phyloP scores from a whole-genome alignment of 2,329 filamentous ascomycete genomes.

The Colletotrichum sp. region DNA sequence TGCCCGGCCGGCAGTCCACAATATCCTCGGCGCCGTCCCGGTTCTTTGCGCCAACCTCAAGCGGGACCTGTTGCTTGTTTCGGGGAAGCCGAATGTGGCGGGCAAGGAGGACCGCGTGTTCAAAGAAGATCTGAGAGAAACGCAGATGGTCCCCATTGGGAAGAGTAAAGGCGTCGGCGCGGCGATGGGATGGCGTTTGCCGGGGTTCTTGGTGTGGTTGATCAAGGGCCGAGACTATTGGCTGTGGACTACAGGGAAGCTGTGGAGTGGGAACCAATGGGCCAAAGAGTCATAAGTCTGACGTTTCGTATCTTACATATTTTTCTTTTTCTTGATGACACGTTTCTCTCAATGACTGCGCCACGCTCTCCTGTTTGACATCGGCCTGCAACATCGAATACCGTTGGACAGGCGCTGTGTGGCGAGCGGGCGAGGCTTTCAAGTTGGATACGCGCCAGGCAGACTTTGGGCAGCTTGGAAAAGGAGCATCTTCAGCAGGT shows the following conservation, averaged over 20 bases:
- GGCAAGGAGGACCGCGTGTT: slow-evolving; percentile 37
- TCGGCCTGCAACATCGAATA: no score
- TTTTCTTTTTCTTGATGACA: no score
- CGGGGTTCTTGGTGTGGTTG: slow-evolving; percentile 50
- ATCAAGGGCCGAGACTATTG: slow-evolving; percentile 58
- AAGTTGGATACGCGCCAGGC: no score
- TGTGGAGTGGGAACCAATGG: slow-evolving; percentile 61
- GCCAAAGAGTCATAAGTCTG: slow-evolving; percentile 37
- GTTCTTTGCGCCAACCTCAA: slow-evolving; percentile 52
- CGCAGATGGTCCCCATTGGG: slow-evolving; percentile 53
- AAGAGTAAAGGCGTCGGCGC: slow-evolving; percentile 48
- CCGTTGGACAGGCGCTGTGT: no score
- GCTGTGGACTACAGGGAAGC: slow-evolving; percentile 49
- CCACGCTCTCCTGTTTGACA: no score
- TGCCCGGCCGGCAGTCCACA: slow-evolving; percentile 46
- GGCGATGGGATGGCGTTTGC: slow-evolving; percentile 44
- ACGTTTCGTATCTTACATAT: no score
- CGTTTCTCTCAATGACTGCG: no score
- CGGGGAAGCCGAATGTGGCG: slow-evolving; percentile 24
- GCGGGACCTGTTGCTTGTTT: slow-evolving; percentile 48
- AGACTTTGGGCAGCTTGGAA: no score
- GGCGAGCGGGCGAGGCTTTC: no score
- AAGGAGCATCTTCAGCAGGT: no score
- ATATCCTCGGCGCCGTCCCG: slow-evolving; percentile 43
- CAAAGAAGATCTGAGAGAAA: slow-evolving; percentile 46